phyloP scores from a whole-genome alignment of 345 rosid genomes.

The Hibiscus tridactylites region DNA sequence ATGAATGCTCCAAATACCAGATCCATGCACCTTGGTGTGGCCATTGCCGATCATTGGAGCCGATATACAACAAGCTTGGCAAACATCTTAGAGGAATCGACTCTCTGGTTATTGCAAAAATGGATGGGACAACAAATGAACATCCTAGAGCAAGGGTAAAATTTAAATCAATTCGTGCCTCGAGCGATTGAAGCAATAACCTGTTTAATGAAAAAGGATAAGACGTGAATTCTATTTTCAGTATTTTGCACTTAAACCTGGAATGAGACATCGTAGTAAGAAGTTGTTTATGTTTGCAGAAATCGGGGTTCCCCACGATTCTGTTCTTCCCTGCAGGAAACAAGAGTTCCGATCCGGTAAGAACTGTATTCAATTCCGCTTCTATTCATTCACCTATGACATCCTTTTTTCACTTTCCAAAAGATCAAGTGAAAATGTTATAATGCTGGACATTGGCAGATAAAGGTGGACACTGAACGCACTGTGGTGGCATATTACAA shows the following conservation, averaged over 20 bases:
- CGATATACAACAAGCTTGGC: conserved; percentile 87
- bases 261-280: background rate
- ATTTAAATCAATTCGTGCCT: background rate
- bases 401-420: background rate
- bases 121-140: conserved; percentile 98
- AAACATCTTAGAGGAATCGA: conserved; percentile 70
- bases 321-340: conserved; percentile 97
- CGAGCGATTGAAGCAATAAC: background rate
- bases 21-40: conserved; percentile 98
- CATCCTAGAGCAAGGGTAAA: conserved; percentile 95
- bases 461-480: conserved; percentile 74
- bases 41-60: conserved; percentile 93
- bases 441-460: conserved; percentile 31
- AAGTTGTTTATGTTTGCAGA: conserved; percentile 33
- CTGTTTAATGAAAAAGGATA: background rate
- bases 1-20: conserved; percentile 26
- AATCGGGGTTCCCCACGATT: conserved; percentile 94
- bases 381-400: background rate
- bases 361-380: conserved; percentile 4
- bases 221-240: background rate
- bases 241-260: background rate
- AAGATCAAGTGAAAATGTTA: background rate
- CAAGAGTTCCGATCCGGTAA: conserved; percentile 94
- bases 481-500: conserved; percentile 91
- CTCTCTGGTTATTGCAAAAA: conserved; percentile 85